These are phyloP conservation scores for Angomonas ambiguus DNA, from an alignment of 208 protist species.

Conservation along the genomic window DNA sequence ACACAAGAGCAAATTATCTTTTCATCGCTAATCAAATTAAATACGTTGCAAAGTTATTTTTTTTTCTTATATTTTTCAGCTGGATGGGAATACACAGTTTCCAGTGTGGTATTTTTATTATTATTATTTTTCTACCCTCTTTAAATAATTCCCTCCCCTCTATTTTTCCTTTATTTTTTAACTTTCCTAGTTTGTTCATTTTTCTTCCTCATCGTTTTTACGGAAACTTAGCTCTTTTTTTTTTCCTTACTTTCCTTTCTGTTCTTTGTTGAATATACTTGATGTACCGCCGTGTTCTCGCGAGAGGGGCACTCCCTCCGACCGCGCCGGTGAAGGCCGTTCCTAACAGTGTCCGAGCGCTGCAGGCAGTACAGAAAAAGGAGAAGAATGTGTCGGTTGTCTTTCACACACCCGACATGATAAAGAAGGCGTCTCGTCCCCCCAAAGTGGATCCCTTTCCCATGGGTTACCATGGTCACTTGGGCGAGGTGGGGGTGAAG, in stretches of 20 bases:
- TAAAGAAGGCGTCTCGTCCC: not conserved
- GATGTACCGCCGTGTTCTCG: conserved; percentile 58
- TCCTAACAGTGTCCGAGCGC: not conserved
- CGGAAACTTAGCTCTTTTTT: not conserved
- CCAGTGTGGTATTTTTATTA: no score
- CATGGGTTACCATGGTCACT: not conserved
- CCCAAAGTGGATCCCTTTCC: no score
- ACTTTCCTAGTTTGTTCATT: no score
- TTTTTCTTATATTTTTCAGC: no score
- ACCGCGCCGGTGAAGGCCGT: conserved; percentile 26
- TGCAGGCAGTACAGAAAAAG: not conserved
- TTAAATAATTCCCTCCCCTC: no score
- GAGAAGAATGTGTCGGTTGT: not conserved
- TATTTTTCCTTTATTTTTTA: not conserved
- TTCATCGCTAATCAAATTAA: no score
- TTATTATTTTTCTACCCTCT: no score
- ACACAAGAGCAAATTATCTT: not conserved
- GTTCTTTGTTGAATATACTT: conserved; percentile 4
- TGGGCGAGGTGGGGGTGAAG: conserved; percentile 2
- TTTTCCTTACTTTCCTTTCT: conserved; percentile 10
- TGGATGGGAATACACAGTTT: no score
- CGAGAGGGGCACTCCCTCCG: conserved; percentile 44
- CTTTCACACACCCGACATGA: not conserved
- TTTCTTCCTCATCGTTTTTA: not conserved
- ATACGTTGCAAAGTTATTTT: no score